Percentiles rank a stretch among this genome's conserved stretches.
phyloP scores from a whole-genome alignment of 257 asterid species.

The Solanum chiquidenum region DNA sequence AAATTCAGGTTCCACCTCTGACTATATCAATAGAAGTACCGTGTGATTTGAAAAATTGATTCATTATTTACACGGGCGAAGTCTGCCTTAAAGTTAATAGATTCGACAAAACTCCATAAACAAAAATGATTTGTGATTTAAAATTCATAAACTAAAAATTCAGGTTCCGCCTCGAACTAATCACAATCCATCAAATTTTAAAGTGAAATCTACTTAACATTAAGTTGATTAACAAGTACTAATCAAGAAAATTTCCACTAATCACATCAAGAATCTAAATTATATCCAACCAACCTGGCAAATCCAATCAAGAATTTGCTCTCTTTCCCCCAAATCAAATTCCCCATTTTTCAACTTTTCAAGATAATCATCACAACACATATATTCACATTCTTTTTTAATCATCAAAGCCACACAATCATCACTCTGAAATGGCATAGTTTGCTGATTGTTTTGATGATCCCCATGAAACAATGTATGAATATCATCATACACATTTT shows the following conservation, averaged over 20 bases:
- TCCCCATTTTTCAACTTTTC: constrained; percentile 2
- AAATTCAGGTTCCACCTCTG: neutral
- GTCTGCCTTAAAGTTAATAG: neutral
- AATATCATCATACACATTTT: neutral
- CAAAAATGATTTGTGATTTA: neutral
- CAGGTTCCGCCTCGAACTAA: neutral
- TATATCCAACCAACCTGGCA: neutral
- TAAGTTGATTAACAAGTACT: neutral
- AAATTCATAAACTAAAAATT: neutral
- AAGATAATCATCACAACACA: constrained; percentile 5
- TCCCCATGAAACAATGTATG: neutral
- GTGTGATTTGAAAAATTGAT: neutral
- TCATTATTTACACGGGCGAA: neutral
- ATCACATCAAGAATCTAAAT: neutral
- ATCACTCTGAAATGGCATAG: constrained; percentile 1
- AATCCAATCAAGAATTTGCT: constrained; percentile 9
- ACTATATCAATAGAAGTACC: neutral
- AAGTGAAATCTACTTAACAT: neutral
- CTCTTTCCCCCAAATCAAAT: constrained; percentile 1
- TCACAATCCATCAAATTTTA: neutral
- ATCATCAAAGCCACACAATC: constrained; percentile 2
- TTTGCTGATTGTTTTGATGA: neutral
- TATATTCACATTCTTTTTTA: neutral
- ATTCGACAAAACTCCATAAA: neutral
- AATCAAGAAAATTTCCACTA: neutral